A percentile compares a stretch with the other conserved stretches of the same genome.
phyloP scores from a whole-genome alignment of 805 yeast species.

The Zygotorulaspora florentina region DNA sequence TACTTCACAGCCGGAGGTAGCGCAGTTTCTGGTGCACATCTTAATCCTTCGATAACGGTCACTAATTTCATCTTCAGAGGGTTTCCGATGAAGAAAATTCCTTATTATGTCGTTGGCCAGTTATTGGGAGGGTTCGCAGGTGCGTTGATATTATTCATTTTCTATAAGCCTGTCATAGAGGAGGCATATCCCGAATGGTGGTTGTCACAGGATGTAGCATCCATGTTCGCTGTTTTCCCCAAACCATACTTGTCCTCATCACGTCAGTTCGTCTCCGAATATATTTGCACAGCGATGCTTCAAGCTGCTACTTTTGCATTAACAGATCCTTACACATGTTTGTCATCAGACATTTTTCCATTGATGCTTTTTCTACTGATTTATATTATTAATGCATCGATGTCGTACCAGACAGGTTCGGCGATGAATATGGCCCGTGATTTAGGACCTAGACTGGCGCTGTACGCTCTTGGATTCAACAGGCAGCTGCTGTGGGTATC shows the following conservation, averaged over 20 bases:
- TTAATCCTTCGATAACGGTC: constrained; percentile 51
- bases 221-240: constrained; percentile 47
- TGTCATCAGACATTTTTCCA: constrained; percentile 46
- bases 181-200: constrained; percentile 28
- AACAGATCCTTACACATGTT: constrained; percentile 48
- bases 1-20: constrained; percentile 48
- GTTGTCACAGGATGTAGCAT: constrained; percentile 35
- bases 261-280: constrained; percentile 48
- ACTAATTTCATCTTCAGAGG: constrained; percentile 46
- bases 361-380: constrained; percentile 44
- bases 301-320: constrained; percentile 47
- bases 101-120: constrained; percentile 44
- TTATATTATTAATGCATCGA: constrained; percentile 43
- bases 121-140: constrained; percentile 47
- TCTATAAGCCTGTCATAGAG: constrained; percentile 38
- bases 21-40: constrained; percentile 52
- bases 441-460: constrained; percentile 50
- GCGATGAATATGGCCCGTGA: constrained; percentile 55
- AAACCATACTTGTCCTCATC: constrained; percentile 37
- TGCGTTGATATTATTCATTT: constrained; percentile 43
- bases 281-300: constrained; percentile 42
- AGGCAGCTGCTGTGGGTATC: constrained; percentile 37
- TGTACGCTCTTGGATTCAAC: constrained; percentile 46
- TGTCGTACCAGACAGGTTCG: constrained; percentile 52
- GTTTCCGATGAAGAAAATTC: constrained; percentile 48